Base-by-base conservation (phyloP, 2,329 filamentous ascomycete species). In the Aureobasidium uvarum region DNA sequence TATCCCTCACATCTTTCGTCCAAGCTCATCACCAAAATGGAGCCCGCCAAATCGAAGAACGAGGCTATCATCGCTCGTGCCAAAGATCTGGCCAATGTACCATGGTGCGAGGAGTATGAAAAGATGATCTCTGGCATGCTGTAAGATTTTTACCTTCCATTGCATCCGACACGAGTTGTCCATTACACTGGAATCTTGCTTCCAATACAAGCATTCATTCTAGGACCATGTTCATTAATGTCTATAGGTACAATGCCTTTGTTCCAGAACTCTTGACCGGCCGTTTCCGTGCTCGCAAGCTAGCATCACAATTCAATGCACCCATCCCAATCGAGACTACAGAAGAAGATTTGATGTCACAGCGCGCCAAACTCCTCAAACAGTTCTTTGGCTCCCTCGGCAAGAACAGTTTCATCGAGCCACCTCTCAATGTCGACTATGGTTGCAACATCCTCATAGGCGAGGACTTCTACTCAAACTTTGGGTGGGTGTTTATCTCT, bases 121-220 rank as follows among this genome's bases (percentile, higher is more conserved):
- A 84, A 83, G 71, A 87, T 88, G 84, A 84, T 88, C 55, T 87
- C 84, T 0, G 85, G 85, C 33, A 84, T 87, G 77, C 77, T 86
- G 84, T 85, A 72, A 69, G 79, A 72, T 10, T 11, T 7, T 2
- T 6, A 1, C 39, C 3, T 11, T 14, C 5, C 8, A 14, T 4
- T 43, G 1, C 54, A 6, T 16, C 45, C 4, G 38, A 41, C 10
- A 46, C 5, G 25, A 2, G 16, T 48, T 6, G 0, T 46, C 43
- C 20, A 8, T 3, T 36, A 3, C 20, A 4, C 16, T 28, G 1
- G 5, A 5, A 5, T 50, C 16, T 31, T 46, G 18, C 6, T 31
- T 23, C 0, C 28, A 20, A 18, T 18, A 6, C 10, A 39, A 36
- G 16, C 33, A 38, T n/a, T 33, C 33, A 3, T 23, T 11, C 1